phyloP scores from a whole-genome alignment of 306 rosid species.

The Hippophae tibetana region DNA sequence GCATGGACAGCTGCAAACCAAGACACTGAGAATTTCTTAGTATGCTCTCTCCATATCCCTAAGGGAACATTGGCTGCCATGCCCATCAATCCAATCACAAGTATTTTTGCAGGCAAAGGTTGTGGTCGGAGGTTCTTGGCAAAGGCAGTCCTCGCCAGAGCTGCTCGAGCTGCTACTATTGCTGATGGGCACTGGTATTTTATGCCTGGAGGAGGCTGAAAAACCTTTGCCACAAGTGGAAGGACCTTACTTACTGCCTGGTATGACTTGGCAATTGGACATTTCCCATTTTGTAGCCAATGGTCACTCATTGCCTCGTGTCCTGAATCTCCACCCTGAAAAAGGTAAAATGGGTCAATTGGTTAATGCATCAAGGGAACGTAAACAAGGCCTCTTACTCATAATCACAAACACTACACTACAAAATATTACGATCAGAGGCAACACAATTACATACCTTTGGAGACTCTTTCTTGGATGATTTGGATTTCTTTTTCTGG shows the following conservation, averaged over 20 bases:
- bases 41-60: constrained; percentile 96
- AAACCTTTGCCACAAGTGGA: constrained; percentile 83
- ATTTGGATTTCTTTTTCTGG: constrained; percentile 57
- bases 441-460: constrained; percentile 36
- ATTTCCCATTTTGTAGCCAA: constrained; percentile 80
- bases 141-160: constrained; percentile 76
- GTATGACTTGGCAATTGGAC: constrained; percentile 92
- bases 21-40: constrained; percentile 81
- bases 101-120: constrained; percentile 78
- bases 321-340: constrained; percentile 60
- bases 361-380: too few relatives aligned
- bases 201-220: constrained; percentile 82
- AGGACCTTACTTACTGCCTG: constrained; percentile 75
- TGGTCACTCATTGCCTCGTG: constrained; percentile 77
- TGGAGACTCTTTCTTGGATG: constrained; percentile 66
- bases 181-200: constrained; percentile 68
- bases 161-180: constrained; percentile 86
- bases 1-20: constrained; percentile 97
- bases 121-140: constrained; percentile 96
- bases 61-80: constrained; percentile 95
- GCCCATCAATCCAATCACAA: constrained; percentile 78
- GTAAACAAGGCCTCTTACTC: too few relatives aligned
- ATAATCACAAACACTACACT: neutral
- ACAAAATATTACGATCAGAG: neutral
- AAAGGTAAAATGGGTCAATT: constrained; percentile 9